Percentiles rank a stretch among this genome's conserved stretches.
Conservation (phyloP, 1,284 basidiomycete genomes). For the Tremellales sp. region DNA sequence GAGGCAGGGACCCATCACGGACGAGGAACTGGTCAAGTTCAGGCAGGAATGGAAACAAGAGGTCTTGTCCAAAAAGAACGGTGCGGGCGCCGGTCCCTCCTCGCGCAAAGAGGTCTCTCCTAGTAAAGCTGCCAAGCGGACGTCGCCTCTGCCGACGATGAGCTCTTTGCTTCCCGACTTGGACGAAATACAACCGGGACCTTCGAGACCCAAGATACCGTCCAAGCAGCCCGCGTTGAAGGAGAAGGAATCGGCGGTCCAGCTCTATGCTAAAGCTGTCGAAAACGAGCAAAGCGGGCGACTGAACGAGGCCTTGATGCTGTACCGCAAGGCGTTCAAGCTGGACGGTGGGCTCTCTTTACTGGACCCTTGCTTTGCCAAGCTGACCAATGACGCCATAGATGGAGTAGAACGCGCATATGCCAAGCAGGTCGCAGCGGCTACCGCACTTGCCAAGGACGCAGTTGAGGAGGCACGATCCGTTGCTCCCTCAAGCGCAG, state of each 20-base stretch:
- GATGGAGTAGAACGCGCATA: constrained; percentile 41
- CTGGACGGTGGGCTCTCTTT: constrained; percentile 52
- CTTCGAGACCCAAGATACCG: constrained; percentile 8
- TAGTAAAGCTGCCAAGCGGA: constrained; percentile 11
- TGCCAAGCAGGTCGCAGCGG: constrained; percentile 15
- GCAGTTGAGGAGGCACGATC: constrained; percentile 4
- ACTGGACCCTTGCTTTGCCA: not conserved
- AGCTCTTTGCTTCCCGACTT: no score
- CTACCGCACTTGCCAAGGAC: not conserved
- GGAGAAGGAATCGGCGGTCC: constrained; percentile 54
- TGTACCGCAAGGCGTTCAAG: constrained; percentile 76
- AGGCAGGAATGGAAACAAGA: constrained; percentile 71
- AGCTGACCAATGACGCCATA: constrained; percentile 12
- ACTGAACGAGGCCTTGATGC: constrained; percentile 65
- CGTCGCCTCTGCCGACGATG: constrained; percentile 1
- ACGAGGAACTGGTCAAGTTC: constrained; percentile 62
- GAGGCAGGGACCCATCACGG: constrained; percentile 2
- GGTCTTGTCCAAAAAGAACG: constrained; percentile 49
- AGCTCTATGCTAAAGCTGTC: constrained; percentile 65
- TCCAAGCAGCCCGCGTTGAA: constrained; percentile 8
- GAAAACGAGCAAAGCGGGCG: constrained; percentile 67
- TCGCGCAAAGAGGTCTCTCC: constrained; percentile 13
- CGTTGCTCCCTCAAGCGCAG: constrained; percentile 25
- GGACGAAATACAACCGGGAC: not conserved
- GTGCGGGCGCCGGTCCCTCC: no score